phyloP scores from a whole-genome alignment of 75 land plant genomes.

The Sequoia sempervirens region DNA sequence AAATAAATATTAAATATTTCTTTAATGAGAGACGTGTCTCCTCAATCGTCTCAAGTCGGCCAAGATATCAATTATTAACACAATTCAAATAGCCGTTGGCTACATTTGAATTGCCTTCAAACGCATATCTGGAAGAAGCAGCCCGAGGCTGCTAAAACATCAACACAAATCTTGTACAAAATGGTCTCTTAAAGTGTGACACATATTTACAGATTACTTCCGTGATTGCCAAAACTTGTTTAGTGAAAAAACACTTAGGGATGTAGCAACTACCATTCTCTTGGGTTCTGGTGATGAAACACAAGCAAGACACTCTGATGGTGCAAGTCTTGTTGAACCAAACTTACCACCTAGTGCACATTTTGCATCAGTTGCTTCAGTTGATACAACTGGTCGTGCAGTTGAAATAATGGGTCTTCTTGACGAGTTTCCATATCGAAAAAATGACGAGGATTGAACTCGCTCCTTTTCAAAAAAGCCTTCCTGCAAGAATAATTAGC shows the following conservation, averaged over 20 bases:
- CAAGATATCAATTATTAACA: too few relatives aligned
- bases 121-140: too few relatives aligned
- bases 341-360: constrained; percentile 1
- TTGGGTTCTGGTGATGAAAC: constrained; percentile 3
- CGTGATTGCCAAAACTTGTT: background rate
- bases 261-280: constrained; percentile 9
- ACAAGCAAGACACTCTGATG: background rate
- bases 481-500: background rate
- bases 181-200: background rate
- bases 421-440: background rate
- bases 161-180: background rate
- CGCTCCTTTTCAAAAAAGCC: background rate
- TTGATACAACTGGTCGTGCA: background rate
- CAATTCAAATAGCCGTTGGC: too few relatives aligned
- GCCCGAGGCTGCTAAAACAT: too few relatives aligned
- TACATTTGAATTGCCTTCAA: too few relatives aligned
- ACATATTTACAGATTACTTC: background rate
- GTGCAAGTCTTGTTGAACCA: background rate
- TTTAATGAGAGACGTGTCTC: too few relatives aligned
- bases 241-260: background rate
- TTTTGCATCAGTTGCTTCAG: constrained; percentile 7
- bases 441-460: background rate
- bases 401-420: background rate
- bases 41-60: too few relatives aligned
- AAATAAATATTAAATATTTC: too few relatives aligned